phyloP scores from a whole-genome alignment of 2,329 filamentous ascomycete genomes.

The Arthroderma sp. region DNA sequence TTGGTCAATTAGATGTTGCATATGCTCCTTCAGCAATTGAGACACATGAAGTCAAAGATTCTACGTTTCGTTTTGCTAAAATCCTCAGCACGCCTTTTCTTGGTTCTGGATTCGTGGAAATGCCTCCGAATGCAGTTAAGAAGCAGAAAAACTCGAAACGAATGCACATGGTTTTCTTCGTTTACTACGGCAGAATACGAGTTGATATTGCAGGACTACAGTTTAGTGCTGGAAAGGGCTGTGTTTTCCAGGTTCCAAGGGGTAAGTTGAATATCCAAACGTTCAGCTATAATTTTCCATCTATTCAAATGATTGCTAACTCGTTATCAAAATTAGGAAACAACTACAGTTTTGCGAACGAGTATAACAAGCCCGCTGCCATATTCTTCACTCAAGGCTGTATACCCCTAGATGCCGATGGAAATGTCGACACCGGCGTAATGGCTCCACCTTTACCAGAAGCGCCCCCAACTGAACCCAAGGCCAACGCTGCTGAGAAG shows the following conservation, averaged over 20 bases:
- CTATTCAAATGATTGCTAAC: conserved; percentile 4
- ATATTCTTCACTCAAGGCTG: conserved; percentile 91
- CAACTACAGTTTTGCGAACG: conserved; percentile 81
- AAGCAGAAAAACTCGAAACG: conserved; percentile 80
- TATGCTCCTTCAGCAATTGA: conserved; percentile 47
- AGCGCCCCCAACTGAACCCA: not conserved
- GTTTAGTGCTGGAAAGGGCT: conserved; percentile 77
- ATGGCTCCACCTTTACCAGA: conserved; percentile 11
- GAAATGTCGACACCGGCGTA: conserved; percentile 16
- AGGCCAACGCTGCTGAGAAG: not conserved
- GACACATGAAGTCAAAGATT: conserved; percentile 47
- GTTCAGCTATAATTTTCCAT: not conserved
- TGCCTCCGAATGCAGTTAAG: conserved; percentile 74
- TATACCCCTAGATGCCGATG: conserved; percentile 37
- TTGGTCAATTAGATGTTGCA: conserved; percentile 41
- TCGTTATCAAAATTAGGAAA: conserved; percentile 51
- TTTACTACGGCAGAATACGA: conserved; percentile 68
- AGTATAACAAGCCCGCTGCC: conserved; percentile 56
- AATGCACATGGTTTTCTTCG: conserved; percentile 96
- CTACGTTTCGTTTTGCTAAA: conserved; percentile 79
- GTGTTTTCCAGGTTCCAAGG: conserved; percentile 88
- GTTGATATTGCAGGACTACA: conserved; percentile 49
- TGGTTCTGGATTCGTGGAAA: conserved; percentile 77
- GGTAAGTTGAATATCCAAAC: conserved; percentile 44
- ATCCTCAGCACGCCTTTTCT: conserved; percentile 75